Base-by-base conservation (phyloP, 75 land plant genomes). In the Isoetes taiwanensis region DNA sequence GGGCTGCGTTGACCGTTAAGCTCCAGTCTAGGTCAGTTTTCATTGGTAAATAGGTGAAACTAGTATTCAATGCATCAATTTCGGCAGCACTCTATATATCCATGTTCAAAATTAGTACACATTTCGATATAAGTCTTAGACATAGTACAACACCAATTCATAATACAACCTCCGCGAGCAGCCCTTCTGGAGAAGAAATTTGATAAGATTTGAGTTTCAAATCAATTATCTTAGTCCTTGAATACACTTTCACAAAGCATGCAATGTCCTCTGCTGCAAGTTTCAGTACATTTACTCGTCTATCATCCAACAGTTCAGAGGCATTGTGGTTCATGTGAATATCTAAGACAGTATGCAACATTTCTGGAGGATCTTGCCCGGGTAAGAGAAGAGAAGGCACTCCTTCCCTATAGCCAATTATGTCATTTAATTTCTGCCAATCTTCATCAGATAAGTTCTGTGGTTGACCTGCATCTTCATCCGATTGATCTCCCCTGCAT, bases 291-390 rank as follows among this genome's bases (percentile, higher is more conserved):
- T 71, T 72, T 9, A 72, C 46, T 11, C 62, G 52, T 23, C 52
- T 59, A 5, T 66, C 79, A 67, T 52, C 61, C 26, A 80, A 10
- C 48, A 94, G 80, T 65, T 77, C 82, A 53, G 99, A 75, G 43
- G 90, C 99, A 80, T 82, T 88, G 48, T 73, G 95, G 40, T 65
- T 73, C 99, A 94, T 88, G 43, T 79, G 74, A 33, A 94, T 50
- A 40, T 88, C 80, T 50, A 94, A 56, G 14, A 61, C 64, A 28
- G 79, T 75, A 32, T 79, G 86, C 25, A 80, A 72, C 68, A 72
- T 61, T 53, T 87, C 65, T 6, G 52, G 65, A 29, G 69, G 68
- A 26, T 63, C 83, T 35, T 74, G 67, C 23, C 52, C 54, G 11
- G 69, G 57, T 1, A 72, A 12, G 10, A 77, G 29, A 28, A 70